Percentiles rank a stretch among this genome's conserved stretches.
Evolutionary conservation across 148 eudicot species (phyloP).

Genomic region (Dianthus caryophyllus): DNA sequence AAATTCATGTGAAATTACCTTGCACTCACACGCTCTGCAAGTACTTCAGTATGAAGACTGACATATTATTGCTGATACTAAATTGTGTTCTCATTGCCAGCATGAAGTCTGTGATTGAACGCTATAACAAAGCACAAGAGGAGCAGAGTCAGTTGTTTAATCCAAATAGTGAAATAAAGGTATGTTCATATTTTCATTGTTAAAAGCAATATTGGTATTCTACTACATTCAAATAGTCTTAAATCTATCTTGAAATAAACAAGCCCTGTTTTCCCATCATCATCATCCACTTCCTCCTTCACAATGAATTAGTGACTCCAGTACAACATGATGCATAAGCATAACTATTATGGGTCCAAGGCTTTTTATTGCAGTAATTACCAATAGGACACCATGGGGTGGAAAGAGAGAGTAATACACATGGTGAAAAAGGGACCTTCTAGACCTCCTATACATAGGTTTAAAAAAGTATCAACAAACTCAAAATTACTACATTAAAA

Average conservation of each 20-base stretch:
- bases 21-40: background rate
- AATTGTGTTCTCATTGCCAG: conserved; percentile 23
- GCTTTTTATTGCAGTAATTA: background rate
- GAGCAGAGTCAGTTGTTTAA: conserved; percentile 29
- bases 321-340: too few relatives aligned
- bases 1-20: conserved; percentile 3
- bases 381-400: background rate
- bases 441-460: background rate
- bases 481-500: background rate
- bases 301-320: background rate
- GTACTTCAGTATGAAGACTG: conserved; percentile 1
- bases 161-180: conserved; percentile 32
- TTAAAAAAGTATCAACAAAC: background rate
- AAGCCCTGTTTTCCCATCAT: background rate
- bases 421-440: background rate
- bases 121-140: conserved; percentile 32
- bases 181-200: conserved; percentile 13
- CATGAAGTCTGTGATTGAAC: conserved; percentile 38
- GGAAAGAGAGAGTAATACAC: background rate
- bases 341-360: background rate
- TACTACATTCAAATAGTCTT: background rate
- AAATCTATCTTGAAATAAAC: background rate
- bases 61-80: conserved; percentile 12
- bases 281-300: background rate
- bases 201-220: background rate